These are phyloP conservation scores for Aureobasidium mangrovei DNA, from an alignment of 2,329 filamentous ascomycete genomes.

Conservation along the genomic window DNA sequence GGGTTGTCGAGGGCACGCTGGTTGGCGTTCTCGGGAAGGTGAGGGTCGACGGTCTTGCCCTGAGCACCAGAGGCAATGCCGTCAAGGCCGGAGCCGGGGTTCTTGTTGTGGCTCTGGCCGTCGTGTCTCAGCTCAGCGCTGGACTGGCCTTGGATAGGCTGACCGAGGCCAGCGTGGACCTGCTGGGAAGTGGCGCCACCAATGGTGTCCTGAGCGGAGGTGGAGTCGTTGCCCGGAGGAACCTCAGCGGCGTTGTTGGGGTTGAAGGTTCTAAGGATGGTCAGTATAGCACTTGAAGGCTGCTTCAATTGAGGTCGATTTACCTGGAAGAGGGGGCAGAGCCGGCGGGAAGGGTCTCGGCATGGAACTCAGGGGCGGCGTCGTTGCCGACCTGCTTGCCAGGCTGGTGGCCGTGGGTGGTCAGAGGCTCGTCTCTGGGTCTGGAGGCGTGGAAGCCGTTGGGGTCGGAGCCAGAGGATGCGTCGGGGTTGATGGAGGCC, in stretches of 20 bases:
- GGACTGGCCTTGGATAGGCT: conserved; percentile 43
- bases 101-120: conserved; percentile 34
- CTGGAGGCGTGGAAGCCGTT: conserved; percentile 10
- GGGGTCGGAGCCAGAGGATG: conserved; percentile 1
- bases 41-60: conserved; percentile 22
- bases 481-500: conserved; percentile 2
- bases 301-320: background rate
- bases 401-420: conserved; percentile 2
- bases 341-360: conserved; percentile 52
- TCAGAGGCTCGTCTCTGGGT: conserved; percentile 7
- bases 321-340: conserved; percentile 45
- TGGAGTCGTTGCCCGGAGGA: conserved; percentile 35
- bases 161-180: conserved; percentile 46
- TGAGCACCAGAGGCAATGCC: conserved; percentile 29
- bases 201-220: conserved; percentile 39
- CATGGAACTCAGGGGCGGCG: conserved; percentile 52
- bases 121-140: conserved; percentile 41
- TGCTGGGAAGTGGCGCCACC: conserved; percentile 45
- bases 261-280: conserved; percentile 29
- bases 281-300: background rate
- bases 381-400: conserved; percentile 48
- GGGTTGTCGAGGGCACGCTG: conserved; percentile 33
- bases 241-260: conserved; percentile 34
- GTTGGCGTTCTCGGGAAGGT: conserved; percentile 27
- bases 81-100: conserved; percentile 34